phyloP scores from a whole-genome alignment of 495 filamentous ascomycete species.

The Penicillium daleae region DNA sequence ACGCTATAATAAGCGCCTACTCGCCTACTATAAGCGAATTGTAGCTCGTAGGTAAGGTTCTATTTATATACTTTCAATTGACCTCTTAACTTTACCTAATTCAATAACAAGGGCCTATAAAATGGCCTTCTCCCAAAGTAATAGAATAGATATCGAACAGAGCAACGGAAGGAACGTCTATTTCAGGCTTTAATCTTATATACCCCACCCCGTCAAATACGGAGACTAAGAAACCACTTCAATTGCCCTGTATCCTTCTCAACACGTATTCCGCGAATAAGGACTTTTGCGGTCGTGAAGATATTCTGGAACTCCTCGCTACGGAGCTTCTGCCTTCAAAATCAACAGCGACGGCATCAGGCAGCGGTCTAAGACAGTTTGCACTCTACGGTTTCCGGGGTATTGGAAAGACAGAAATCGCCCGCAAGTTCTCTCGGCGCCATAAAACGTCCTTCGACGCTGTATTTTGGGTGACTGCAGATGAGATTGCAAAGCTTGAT shows the following conservation, averaged over 20 bases:
- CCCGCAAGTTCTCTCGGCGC: constrained; percentile 33
- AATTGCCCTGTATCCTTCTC: constrained; percentile 26
- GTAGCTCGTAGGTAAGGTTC: constrained; percentile 2
- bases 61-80: neutral
- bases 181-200: constrained; percentile 15
- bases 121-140: constrained; percentile 13
- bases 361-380: constrained; percentile 24
- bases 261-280: constrained; percentile 24
- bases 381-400: constrained; percentile 44
- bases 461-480: constrained; percentile 47
- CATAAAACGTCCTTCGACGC: constrained; percentile 38
- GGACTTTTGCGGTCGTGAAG: constrained; percentile 35
- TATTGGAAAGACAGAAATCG: constrained; percentile 47
- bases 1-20: constrained; percentile 22
- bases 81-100: neutral
- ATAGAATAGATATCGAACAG: constrained; percentile 19
- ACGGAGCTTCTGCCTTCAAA: constrained; percentile 28
- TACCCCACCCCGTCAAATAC: neutral
- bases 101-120: constrained; percentile 1
- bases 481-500: constrained; percentile 36
- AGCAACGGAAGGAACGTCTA: constrained; percentile 23
- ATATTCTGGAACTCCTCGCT: constrained; percentile 31
- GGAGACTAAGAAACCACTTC: constrained; percentile 11
- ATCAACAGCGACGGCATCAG: constrained; percentile 15
- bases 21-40: constrained; percentile 24